Percentiles rank a stretch among this genome's conserved stretches.
phyloP scores from a whole-genome alignment of 1,139 yeast genomes.

The Kodamaea sp. region DNA sequence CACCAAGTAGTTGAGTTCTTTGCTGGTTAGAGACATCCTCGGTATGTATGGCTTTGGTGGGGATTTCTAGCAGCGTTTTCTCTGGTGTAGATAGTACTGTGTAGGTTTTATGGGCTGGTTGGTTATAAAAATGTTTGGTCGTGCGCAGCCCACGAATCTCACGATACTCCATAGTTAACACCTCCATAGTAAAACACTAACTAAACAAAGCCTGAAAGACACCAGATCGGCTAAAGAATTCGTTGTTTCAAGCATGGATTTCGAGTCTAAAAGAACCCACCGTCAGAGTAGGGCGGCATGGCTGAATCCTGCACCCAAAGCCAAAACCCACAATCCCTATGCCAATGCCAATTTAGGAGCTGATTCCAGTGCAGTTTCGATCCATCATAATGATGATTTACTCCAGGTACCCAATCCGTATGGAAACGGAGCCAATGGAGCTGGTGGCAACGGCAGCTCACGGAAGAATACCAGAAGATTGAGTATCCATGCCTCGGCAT shows the following conservation, averaged over 20 bases:
- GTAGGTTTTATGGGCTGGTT: too few relatives aligned
- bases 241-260: slow-evolving; percentile 31
- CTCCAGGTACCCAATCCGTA: slow-evolving; percentile 18
- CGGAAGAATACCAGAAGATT: slow-evolving; percentile 37
- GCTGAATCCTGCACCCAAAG: slow-evolving; percentile 24
- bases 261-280: slow-evolving; percentile 31
- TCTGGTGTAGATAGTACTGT: too few relatives aligned
- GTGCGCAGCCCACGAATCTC: neutral
- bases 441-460: slow-evolving; percentile 13
- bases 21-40: slow-evolving; percentile 76
- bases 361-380: too few relatives aligned
- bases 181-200: neutral
- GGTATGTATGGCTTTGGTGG: too few relatives aligned
- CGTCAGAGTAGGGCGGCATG: slow-evolving; percentile 51
- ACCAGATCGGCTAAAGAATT: neutral
- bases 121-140: neutral
- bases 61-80: too few relatives aligned
- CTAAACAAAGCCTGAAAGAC: neutral
- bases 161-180: neutral
- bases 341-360: slow-evolving; percentile 33
- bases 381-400: neutral
- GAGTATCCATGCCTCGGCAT: slow-evolving; percentile 48
- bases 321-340: slow-evolving; percentile 34
- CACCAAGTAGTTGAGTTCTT: slow-evolving; percentile 83
- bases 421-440: slow-evolving; percentile 11